Base-by-base conservation (phyloP, 805 yeast genomes). In the Blastobotrys mokoenaii region DNA sequence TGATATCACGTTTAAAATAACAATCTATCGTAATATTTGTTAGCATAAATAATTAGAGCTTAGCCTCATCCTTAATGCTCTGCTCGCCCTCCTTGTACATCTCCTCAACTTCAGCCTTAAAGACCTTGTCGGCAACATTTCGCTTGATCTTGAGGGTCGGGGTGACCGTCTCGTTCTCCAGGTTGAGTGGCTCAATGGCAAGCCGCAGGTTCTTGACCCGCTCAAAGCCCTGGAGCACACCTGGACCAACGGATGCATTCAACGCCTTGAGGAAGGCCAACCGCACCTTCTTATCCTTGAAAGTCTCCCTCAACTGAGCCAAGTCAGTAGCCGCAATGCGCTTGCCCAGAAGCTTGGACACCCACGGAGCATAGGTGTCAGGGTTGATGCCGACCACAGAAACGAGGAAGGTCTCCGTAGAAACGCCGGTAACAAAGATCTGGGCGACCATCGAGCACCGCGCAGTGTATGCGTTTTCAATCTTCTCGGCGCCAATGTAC, bases 401-500 rank as follows among this genome's bases (percentile, higher is more conserved):
- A 15, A 83, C 80, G 50, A 83, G 63, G 56, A 52, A 77, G 11
- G 73, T 67, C 56, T 75, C 66, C 37, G 72, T 63, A 3, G 84
- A 71, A 58, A 81, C 81, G 33, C 90, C 90, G 55, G 79, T 80
- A 4, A 72, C 76, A 56, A 71, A 80, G 11, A 76, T 55, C 61
- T 81, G 87, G 3, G 72, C 57, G 14, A 78, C 57, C 25, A 68
- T 60, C 1, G 82, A 71, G 53, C 74, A 71, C 22, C 69, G 65
- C 0, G 82, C 69, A 31, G 78, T 59, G 59, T 82, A 82, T 12
- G 66, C 63, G 55, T 79, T 80, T 58, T 83, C 90, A 52, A 83
- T 76, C 61, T 76, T 80, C 56, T 83, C 93, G 15, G 87, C 84
- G 0, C 87, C 82, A 45, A 83, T 74, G 61, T 82, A 83, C 63